phyloP scores from a whole-genome alignment of 2,329 filamentous ascomycete species.

The Sclerotinia trifoliorum region DNA sequence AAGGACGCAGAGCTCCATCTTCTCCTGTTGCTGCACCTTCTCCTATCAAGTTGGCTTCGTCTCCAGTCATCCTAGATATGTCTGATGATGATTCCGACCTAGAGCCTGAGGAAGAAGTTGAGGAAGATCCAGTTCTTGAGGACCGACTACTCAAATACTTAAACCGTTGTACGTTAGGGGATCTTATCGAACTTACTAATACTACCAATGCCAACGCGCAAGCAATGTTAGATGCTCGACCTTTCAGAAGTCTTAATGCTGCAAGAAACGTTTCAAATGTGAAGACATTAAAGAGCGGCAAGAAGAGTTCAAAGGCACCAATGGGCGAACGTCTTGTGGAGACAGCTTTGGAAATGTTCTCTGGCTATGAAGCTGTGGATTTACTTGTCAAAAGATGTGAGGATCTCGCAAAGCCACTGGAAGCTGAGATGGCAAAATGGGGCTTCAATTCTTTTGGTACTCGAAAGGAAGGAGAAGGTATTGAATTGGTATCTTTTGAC shows the following conservation, averaged over 20 bases:
- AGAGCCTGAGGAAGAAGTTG: slow-evolving; percentile 35
- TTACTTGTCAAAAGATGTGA: slow-evolving; percentile 76
- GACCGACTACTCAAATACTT: slow-evolving; percentile 72
- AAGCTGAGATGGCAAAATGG: slow-evolving; percentile 65
- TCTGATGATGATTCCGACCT: slow-evolving; percentile 39
- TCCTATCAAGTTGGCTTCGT: slow-evolving; percentile 29
- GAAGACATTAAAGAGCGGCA: slow-evolving; percentile 49
- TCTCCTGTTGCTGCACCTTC: slow-evolving; percentile 32
- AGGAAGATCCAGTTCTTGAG: slow-evolving; percentile 48
- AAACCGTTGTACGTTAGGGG: slow-evolving; percentile 72
- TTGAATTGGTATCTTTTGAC: slow-evolving; percentile 54
- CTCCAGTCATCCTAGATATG: slow-evolving; percentile 31
- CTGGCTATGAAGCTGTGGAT: slow-evolving; percentile 80
- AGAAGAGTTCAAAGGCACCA: slow-evolving; percentile 47
- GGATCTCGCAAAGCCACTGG: slow-evolving; percentile 64
- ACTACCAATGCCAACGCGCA: slow-evolving; percentile 68
- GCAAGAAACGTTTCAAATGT: slow-evolving; percentile 62
- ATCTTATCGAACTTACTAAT: slow-evolving; percentile 79
- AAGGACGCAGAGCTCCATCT: slow-evolving; percentile 38
- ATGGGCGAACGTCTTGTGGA: slow-evolving; percentile 68
- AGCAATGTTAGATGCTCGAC: slow-evolving; percentile 68
- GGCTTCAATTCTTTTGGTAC: slow-evolving; percentile 63
- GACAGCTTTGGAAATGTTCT: slow-evolving; percentile 69
- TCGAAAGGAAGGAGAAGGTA: slow-evolving; percentile 53
- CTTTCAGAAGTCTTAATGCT: slow-evolving; percentile 65